Evolutionary conservation across 371 early-diverging fungal genomes (phyloP).

Genomic region (Racocetra persica): DNA sequence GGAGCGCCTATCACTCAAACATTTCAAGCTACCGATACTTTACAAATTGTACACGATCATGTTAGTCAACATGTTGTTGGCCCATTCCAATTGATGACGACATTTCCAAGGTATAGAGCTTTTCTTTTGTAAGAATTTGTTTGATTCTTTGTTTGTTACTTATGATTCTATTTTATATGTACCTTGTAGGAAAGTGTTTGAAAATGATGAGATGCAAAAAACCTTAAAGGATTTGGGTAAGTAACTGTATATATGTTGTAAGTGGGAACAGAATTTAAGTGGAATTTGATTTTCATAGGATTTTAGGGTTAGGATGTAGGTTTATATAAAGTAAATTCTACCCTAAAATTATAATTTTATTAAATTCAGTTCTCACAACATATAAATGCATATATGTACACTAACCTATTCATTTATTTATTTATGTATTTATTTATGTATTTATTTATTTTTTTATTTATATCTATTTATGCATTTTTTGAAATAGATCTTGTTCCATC

Average conservation of each 20-base stretch:
- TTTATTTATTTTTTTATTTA: no score
- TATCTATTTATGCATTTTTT: no score
- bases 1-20: conserved; percentile 67
- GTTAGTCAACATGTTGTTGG: conserved; percentile 64
- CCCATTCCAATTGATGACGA: conserved; percentile 68
- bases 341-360: neutral
- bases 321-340: neutral
- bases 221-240: conserved; percentile 62
- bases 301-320: neutral
- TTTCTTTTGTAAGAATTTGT: neutral
- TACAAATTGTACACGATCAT: conserved; percentile 70
- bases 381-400: neutral
- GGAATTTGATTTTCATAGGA: no score
- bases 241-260: conserved; percentile 27
- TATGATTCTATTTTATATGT: neutral
- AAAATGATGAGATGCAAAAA: conserved; percentile 50
- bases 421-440: neutral
- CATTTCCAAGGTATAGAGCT: conserved; percentile 74
- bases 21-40: conserved; percentile 74
- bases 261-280: no score
- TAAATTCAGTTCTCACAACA: neutral
- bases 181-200: conserved; percentile 53
- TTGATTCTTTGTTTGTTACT: neutral
- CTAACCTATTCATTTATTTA: neutral
- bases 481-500: conserved; percentile 27